Evolutionary conservation across 176 grass and related monocot genomes (phyloP), one percentile per base, ranked within the genome.

Genomic region (Thinopyrum elongatum): DNA sequence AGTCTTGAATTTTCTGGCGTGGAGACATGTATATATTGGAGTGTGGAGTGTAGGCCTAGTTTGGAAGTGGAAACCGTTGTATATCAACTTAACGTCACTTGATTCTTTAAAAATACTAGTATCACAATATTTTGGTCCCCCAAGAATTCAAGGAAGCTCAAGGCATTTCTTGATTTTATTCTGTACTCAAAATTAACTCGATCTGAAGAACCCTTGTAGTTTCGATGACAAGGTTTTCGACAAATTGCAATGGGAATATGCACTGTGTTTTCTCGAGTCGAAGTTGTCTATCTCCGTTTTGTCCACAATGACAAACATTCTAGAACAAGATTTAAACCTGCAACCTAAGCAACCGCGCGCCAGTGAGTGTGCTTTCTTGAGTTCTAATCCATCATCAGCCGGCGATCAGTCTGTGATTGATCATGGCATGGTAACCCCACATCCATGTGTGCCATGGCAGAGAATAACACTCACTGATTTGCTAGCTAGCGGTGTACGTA

Each of bases 361-460:
- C 31, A 44, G 59, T 64, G 34, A 63, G 30, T 15, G 61, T 74
- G 57, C 55, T 84, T 84, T 76, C 82, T 70, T 84, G 70, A 13
- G 19, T 84, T 76, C 57, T 84, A 84, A 84, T 65, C 58, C 70
- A 84, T 3, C 57, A n/a, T 6, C 23, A 12, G 26, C 61, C 16
- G 16, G 49, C 49, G 49, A 53, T 65, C 25, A 15, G 39, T n/a
- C 29, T 44, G 27, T 74, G 71, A 74, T 76, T 76, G 19, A 76
- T 51, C 55, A 11, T 38, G 55, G 55, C 55, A 58, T 23, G 14
- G 15, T 30, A 69, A 23, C 82, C 82, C 70, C 70, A 76, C 39
- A 6, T 7, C 65, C 82, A 49, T 76, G 82, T 84, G 69, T 74
- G 25, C 8, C 12, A 70, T 49, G 46, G 64, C 80, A 70, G 63